Evolutionary conservation across 2,329 filamentous ascomycete species (phyloP).

Genomic region (Stagonosporopsis tanaceti): DNA sequence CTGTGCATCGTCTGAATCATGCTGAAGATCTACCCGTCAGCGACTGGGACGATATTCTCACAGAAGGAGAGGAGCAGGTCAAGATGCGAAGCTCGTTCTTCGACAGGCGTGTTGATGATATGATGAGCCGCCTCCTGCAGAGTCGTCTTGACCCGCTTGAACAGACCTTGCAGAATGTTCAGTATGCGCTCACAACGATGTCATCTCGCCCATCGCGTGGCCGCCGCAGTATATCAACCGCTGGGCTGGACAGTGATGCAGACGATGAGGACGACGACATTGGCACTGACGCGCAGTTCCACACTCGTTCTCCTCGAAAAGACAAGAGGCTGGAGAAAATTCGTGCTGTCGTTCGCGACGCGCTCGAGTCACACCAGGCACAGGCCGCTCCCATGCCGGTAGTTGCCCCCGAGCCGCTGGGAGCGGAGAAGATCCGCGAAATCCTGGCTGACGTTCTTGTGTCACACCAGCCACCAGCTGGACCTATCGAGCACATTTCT

Average conservation of each 20-base stretch:
- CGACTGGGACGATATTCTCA: constrained; percentile 93
- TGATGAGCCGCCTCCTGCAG: constrained; percentile 81
- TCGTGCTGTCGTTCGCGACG: constrained; percentile 64
- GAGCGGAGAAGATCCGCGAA: constrained; percentile 75
- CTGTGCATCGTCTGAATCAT: constrained; percentile 70
- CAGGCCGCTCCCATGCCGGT: constrained; percentile 35
- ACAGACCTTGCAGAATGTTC: constrained; percentile 77
- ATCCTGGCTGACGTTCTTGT: constrained; percentile 69
- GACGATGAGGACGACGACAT: constrained; percentile 88
- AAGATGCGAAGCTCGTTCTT: constrained; percentile 86
- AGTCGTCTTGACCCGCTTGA: constrained; percentile 82
- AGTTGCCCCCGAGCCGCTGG: constrained; percentile 37
- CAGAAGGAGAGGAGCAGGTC: constrained; percentile 78
- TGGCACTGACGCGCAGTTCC: constrained; percentile 61
- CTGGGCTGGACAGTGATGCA: constrained; percentile 82
- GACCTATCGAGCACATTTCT: constrained; percentile 39
- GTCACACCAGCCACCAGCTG: constrained; percentile 49
- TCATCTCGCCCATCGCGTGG: constrained; percentile 61
- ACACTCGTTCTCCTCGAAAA: constrained; percentile 78
- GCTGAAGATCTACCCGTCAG: constrained; percentile 74
- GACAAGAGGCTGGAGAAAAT: constrained; percentile 87
- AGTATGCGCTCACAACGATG: constrained; percentile 70
- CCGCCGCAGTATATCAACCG: constrained; percentile 71
- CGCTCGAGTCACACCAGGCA: constrained; percentile 62
- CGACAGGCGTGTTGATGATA: constrained; percentile 84